A percentile compares a stretch with the other conserved stretches of the same genome.
Conservation (phyloP, 1,284 basidiomycete genomes). For the Puccinia triticina region DNA sequence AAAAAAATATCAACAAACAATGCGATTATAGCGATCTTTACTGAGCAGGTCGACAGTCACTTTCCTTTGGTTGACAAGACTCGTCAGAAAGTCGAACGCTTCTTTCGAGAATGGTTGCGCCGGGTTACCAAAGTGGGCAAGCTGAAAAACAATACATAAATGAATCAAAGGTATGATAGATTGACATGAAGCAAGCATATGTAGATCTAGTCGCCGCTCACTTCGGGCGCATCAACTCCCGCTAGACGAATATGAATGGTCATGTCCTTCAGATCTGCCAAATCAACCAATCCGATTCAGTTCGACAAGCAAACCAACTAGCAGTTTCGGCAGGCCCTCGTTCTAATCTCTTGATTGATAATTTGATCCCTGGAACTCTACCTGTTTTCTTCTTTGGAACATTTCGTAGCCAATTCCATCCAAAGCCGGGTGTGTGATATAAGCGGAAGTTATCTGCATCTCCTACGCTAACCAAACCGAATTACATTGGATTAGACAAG, state of each 20-base stretch:
- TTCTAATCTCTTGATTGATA: neutral
- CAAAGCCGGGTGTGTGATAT: constrained; percentile 47
- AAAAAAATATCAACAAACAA: constrained; percentile 27
- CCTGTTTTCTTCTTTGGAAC: constrained; percentile 38
- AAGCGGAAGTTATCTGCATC: constrained; percentile 51
- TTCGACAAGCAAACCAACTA: neutral
- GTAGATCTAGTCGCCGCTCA: neutral
- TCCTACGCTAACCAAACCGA: constrained; percentile 42
- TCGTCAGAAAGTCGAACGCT: constrained; percentile 23
- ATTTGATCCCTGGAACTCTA: neutral
- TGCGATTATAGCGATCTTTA: constrained; percentile 48
- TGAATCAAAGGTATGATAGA: neutral
- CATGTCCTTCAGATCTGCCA: constrained; percentile 42
- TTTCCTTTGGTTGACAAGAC: constrained; percentile 23
- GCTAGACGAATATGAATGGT: constrained; percentile 49
- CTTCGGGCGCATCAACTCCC: constrained; percentile 48
- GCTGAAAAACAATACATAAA: neutral
- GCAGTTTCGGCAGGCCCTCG: neutral
- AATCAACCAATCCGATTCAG: neutral
- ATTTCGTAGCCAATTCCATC: constrained; percentile 42
- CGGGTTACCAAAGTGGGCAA: constrained; percentile 47
- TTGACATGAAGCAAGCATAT: neutral
- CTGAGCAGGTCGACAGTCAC: constrained; percentile 35
- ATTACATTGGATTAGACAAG: neutral
- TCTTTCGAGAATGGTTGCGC: constrained; percentile 49